Evolutionary conservation across 2,329 filamentous ascomycete genomes (phyloP).

Genomic region (Scytalidium lignicola): DNA sequence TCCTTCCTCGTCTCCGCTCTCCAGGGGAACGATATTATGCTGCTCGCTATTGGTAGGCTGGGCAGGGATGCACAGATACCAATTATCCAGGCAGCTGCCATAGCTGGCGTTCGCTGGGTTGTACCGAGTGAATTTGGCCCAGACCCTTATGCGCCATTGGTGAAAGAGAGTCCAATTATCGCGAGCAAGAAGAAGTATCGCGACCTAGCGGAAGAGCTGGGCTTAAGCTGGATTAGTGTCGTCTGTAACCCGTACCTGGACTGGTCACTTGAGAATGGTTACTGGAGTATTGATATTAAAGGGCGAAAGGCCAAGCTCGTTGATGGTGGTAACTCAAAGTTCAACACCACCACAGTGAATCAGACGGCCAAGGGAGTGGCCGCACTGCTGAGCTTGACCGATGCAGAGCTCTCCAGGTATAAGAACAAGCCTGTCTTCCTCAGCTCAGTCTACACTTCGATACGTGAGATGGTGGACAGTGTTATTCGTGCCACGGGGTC

Average conservation of each 20-base stretch:
- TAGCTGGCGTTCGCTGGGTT: slow-evolving; percentile 45
- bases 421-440: slow-evolving; percentile 36
- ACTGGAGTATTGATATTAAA: slow-evolving; percentile 44
- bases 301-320: slow-evolving; percentile 38
- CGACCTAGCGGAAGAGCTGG: slow-evolving; percentile 34
- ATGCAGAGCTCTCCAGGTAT: slow-evolving; percentile 31
- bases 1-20: slow-evolving; percentile 32
- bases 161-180: slow-evolving; percentile 25
- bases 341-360: slow-evolving; percentile 40
- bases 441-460: slow-evolving; percentile 39
- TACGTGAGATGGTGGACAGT: slow-evolving; percentile 41
- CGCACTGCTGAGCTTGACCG: slow-evolving; percentile 36
- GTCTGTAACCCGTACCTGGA: slow-evolving; percentile 48
- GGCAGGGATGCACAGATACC: slow-evolving; percentile 32
- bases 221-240: slow-evolving; percentile 33
- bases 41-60: slow-evolving; percentile 18
- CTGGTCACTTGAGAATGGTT: slow-evolving; percentile 35
- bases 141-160: slow-evolving; percentile 26
- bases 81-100: slow-evolving; percentile 43
- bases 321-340: slow-evolving; percentile 45
- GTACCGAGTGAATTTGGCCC: slow-evolving; percentile 43
- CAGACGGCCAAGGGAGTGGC: slow-evolving; percentile 51
- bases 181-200: slow-evolving; percentile 13
- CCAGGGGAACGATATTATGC: slow-evolving; percentile 35
- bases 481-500: slow-evolving; percentile 19